These are phyloP conservation scores for Kandelia obovata DNA, from an alignment of 345 rosid genomes.

Conservation along the genomic window DNA sequence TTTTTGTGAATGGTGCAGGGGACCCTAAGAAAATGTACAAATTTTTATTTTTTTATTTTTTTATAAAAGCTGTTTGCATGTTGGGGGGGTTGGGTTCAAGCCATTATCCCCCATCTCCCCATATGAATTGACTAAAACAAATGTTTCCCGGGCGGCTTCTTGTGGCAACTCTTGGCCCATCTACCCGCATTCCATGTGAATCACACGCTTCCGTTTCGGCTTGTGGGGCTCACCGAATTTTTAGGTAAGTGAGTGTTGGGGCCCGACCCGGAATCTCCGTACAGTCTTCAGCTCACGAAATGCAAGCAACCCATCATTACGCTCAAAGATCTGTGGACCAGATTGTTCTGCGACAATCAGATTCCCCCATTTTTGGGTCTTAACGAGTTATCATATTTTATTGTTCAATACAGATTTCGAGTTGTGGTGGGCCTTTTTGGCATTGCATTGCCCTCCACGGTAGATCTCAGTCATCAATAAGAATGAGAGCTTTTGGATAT, in stretches of 20 bases:
- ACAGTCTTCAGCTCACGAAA: background rate
- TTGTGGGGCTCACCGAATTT: constrained; percentile 21
- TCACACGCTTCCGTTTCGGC: constrained; percentile 4
- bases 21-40: background rate
- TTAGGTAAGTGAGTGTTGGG: constrained; percentile 8
- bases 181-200: constrained; percentile 28
- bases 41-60: no score
- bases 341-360: no score
- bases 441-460: no score
- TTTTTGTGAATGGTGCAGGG: background rate
- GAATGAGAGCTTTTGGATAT: no score
- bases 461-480: no score
- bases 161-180: constrained; percentile 9
- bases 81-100: background rate
- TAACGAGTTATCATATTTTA: no score
- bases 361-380: no score
- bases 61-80: background rate
- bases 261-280: constrained; percentile 20
- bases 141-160: constrained; percentile 1
- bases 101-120: background rate
- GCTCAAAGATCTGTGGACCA: no score
- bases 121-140: constrained; percentile 19
- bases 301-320: no score
- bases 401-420: no score
- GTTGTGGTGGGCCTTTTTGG: no score